phyloP scores from a whole-genome alignment of 1,284 basidiomycete genomes.

The Caloboletus inedulis region DNA sequence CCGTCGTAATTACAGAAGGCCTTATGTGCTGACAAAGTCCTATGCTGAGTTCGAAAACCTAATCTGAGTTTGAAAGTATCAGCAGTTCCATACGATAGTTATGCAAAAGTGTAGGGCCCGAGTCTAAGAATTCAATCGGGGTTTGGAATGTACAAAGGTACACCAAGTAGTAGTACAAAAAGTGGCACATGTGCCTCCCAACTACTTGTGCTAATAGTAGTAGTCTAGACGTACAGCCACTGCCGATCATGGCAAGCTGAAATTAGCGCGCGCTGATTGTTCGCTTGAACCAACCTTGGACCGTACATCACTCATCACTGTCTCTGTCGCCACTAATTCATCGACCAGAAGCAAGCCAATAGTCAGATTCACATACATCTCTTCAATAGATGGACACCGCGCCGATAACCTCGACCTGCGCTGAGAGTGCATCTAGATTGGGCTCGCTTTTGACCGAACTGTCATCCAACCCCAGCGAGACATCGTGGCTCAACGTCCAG shows the following conservation, averaged over 20 bases:
- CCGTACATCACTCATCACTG: background rate
- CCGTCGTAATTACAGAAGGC: no score
- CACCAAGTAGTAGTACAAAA: no score
- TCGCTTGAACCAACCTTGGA: background rate
- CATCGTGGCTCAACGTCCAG: slow-evolving; percentile 53
- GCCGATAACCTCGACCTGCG: slow-evolving; percentile 18
- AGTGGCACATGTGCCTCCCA: no score
- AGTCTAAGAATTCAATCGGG: no score
- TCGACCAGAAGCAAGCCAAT: background rate
- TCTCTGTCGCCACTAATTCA: background rate
- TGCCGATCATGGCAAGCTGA: slow-evolving; percentile 11
- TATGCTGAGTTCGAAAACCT: no score
- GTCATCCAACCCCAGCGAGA: slow-evolving; percentile 33
- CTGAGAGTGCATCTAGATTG: slow-evolving; percentile 29
- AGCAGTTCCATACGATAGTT: no score
- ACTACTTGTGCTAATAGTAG: no score
- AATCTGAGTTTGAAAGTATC: no score
- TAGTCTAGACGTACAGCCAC: slow-evolving; percentile 8
- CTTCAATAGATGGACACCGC: slow-evolving; percentile 24
- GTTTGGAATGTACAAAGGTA: no score
- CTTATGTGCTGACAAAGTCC: no score
- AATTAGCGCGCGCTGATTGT: background rate
- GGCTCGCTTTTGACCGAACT: slow-evolving; percentile 36
- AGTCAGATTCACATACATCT: background rate
- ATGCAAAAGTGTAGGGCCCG: no score